Evolutionary conservation across 495 filamentous ascomycete genomes (phyloP), one percentile per base, ranked within the genome.

Genomic region (Thozetella sp.): DNA sequence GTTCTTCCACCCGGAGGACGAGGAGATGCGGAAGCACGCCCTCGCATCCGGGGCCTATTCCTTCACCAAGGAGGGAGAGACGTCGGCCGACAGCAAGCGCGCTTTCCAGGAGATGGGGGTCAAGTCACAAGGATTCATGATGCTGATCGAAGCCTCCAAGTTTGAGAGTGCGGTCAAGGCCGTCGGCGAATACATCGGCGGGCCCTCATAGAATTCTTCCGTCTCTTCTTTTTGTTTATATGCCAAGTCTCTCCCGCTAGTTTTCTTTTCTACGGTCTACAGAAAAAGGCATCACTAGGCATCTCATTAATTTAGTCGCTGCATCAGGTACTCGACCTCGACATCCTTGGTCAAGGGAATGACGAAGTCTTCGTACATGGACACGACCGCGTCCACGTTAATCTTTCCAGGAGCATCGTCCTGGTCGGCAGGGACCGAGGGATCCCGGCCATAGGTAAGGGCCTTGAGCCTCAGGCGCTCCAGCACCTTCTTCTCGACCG

Each of bases 1-100:
- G 76, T 96, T 92, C 73, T 99, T 98, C 79, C 96, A 99, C 72
- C 92, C 95, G 2, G 96, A 99, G 74, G 96, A 99, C 68, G 95
- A 99, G 79, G 84, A 93, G 56, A 72, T 97, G 60, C 85, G 94
- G 65, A 83, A 84, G 60, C 81, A 92, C 74, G 89, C 90, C 13
- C 55, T 84, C 26, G 90, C 82, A 56, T 76, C 76, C 45, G 90
- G 86, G 12, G 81, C 80, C 27, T 92, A 88, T 67, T 85, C 88
- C 22, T 97, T 92, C 69, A 86, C 86, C 15, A 94, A 90, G 72
- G 84, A 93, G 48, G 90, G 87, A 30, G 90, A 93, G 50, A 86
- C 90, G 4, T 84, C 87, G 53, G 88, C 93, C 37, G 96, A 98
- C 74, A 90, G 90, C 66, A 97, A 96, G 78, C 77, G 96, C 56